These are phyloP conservation scores for Diaporthe ampelina DNA, from an alignment of 2,329 filamentous ascomycete genomes.

Conservation along the genomic window DNA sequence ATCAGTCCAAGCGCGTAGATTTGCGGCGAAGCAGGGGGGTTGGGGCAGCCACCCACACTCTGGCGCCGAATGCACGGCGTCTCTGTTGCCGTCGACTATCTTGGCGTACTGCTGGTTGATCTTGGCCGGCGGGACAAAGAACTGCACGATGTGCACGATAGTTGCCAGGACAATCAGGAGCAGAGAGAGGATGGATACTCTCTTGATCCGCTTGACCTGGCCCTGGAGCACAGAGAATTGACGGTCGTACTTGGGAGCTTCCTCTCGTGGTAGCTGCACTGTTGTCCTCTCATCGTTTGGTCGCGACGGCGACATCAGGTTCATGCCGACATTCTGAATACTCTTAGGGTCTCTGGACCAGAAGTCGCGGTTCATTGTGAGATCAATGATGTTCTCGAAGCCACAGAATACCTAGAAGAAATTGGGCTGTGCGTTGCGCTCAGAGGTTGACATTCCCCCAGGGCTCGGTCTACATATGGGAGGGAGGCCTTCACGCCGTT, in stretches of 20 bases:
- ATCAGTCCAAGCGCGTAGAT: slow-evolving; percentile 13
- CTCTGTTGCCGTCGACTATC: slow-evolving; percentile 14
- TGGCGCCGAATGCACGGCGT: slow-evolving; percentile 17
- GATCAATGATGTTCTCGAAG: neutral
- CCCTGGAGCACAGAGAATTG: slow-evolving; percentile 2
- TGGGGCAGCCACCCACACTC: slow-evolving; percentile 10
- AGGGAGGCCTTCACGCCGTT: neutral
- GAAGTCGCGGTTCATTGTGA: slow-evolving; percentile 7
- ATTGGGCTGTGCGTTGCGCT: neutral
- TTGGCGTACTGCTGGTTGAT: slow-evolving; percentile 23
- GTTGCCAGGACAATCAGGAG: slow-evolving; percentile 5
- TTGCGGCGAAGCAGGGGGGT: slow-evolving; percentile 8
- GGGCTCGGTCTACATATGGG: slow-evolving; percentile 1
- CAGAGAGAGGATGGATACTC: neutral
- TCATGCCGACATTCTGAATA: slow-evolving; percentile 27
- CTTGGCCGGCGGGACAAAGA: slow-evolving; percentile 19
- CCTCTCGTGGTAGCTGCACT: neutral
- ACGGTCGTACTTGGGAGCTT: slow-evolving; percentile 3
- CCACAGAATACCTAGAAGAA: neutral
- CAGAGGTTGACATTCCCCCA: neutral
- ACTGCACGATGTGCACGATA: slow-evolving; percentile 18
- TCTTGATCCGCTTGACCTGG: slow-evolving; percentile 21
- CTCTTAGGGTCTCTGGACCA: slow-evolving; percentile 19
- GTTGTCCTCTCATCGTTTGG: neutral
- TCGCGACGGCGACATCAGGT: slow-evolving; percentile 3